phyloP scores from a whole-genome alignment of 208 protist genomes.

The Crithidia expoeki region DNA sequence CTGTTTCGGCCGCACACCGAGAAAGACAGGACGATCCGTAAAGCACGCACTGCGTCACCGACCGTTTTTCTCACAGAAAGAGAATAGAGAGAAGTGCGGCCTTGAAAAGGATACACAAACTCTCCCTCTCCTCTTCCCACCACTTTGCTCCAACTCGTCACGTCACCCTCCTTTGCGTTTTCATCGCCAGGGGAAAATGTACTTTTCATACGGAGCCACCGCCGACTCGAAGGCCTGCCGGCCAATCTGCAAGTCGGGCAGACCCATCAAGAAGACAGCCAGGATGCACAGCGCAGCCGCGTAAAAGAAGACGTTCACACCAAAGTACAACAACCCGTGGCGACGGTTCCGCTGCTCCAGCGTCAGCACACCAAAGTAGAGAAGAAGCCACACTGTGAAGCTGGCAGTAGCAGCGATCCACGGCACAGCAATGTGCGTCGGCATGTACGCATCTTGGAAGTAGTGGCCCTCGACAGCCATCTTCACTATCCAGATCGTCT shows the following conservation, averaged over 20 bases:
- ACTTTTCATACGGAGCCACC: constrained; percentile 58
- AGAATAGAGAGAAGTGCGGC: too few species aligned
- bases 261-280: constrained; percentile 74
- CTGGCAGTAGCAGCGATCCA: constrained; percentile 60
- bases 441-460: constrained; percentile 70
- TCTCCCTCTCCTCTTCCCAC: background rate
- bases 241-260: constrained; percentile 81
- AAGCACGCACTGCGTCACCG: too few species aligned
- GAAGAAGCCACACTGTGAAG: constrained; percentile 64
- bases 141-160: background rate
- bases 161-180: too few species aligned
- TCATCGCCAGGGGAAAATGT: constrained; percentile 76
- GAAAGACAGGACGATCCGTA: too few species aligned
- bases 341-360: constrained; percentile 42
- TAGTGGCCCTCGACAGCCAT: constrained; percentile 75
- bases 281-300: constrained; percentile 46
- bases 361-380: constrained; percentile 78
- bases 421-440: constrained; percentile 69
- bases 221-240: constrained; percentile 59
- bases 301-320: constrained; percentile 75
- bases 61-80: too few species aligned
- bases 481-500: constrained; percentile 79
- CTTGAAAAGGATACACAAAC: too few species aligned
- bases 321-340: constrained; percentile 21
- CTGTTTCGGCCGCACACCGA: too few species aligned